phyloP scores from a whole-genome alignment of 768 basidiomycete genomes.

The Mycena polygramma region DNA sequence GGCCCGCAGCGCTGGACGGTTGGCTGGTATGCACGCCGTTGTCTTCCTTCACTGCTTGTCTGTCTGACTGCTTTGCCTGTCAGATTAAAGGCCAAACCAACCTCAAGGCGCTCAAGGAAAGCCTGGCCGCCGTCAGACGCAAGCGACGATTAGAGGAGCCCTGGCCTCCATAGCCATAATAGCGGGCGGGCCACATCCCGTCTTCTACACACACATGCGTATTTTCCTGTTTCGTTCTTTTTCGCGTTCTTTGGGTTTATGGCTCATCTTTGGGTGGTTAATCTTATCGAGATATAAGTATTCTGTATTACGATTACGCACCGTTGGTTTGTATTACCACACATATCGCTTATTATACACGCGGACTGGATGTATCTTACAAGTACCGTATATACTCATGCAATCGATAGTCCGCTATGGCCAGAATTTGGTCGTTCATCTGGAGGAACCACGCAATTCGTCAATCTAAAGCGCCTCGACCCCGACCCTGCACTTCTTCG shows the following conservation, averaged over 20 bases:
- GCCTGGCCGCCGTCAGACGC: constrained; percentile 5
- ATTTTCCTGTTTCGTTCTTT: background rate
- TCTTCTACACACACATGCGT: no score
- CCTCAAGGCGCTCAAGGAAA: constrained; percentile 17
- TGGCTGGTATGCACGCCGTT: constrained; percentile 24
- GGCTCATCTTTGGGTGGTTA: constrained; percentile 4
- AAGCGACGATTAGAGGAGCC: constrained; percentile 9
- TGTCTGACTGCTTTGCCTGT: background rate
- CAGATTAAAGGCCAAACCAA: constrained; percentile 34
- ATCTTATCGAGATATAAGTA: constrained; percentile 5
- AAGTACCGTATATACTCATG: no score
- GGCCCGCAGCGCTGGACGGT: constrained; percentile 28
- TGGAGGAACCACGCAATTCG: no score
- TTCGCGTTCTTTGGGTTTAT: background rate
- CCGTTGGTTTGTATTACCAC: background rate
- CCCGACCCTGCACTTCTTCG: no score
- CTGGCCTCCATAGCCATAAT: no score
- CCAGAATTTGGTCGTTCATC: no score
- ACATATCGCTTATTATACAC: background rate
- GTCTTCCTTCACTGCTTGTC: no score
- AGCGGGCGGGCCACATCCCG: no score
- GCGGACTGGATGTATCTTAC: no score
- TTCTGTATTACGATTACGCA: background rate
- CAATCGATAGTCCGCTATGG: no score
- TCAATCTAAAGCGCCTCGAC: no score